Conservation (phyloP, 441 rosid genomes). For the Rhodomyrtus psidioides region DNA sequence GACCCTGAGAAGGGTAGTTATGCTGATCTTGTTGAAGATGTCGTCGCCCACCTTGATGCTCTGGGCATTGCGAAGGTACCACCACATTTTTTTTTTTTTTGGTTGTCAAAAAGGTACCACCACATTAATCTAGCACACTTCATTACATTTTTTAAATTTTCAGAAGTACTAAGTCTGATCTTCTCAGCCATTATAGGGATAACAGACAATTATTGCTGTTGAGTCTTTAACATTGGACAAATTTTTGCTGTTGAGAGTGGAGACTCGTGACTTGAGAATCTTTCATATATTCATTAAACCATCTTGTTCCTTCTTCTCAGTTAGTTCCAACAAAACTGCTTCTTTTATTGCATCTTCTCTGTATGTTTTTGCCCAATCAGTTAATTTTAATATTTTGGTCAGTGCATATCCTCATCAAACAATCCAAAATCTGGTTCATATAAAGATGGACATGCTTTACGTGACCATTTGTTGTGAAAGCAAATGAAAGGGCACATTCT, state of each 20-base stretch:
- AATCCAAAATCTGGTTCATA: not conserved
- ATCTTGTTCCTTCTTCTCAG: not conserved
- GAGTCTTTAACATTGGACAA: no score
- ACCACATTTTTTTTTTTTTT: no score
- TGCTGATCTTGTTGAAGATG: conserved; percentile 5
- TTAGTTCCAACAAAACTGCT: not conserved
- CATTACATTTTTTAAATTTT: no score
- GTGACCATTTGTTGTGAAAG: not conserved
- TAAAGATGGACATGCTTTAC: not conserved
- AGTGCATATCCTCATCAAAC: not conserved
- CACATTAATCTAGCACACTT: not conserved
- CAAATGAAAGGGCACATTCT: not conserved
- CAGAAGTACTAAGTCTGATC: not conserved
- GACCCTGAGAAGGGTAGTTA: conserved; percentile 7
- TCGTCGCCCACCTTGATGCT: conserved; percentile 1
- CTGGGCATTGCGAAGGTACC: conserved; percentile 1
- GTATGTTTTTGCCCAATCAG: not conserved
- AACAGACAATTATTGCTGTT: not conserved
- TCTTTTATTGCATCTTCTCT: not conserved
- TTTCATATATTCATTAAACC: not conserved
- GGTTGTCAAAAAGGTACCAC: not conserved
- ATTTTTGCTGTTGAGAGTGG: not conserved
- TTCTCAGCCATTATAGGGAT: not conserved
- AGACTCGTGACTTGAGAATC: not conserved
- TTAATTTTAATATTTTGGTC: not conserved